A percentile compares a stretch with the other conserved stretches of the same genome.
These are phyloP conservation scores for Saccharata proteae DNA, from an alignment of 2,329 filamentous ascomycete species.

Conservation along the genomic window DNA sequence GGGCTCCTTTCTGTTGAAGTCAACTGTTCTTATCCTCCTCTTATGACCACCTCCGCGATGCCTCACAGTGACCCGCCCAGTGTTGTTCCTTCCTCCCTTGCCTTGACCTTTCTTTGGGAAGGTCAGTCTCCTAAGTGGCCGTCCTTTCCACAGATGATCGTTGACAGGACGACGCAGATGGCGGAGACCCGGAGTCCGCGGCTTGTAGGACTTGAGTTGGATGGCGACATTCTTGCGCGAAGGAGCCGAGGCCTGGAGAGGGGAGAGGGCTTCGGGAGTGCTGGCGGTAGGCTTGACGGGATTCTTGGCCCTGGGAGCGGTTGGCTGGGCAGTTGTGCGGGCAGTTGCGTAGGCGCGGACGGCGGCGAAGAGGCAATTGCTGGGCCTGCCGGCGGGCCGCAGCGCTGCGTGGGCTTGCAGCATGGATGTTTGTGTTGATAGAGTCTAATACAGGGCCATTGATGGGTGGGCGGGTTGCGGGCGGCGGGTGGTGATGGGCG, in stretches of 20 bases:
- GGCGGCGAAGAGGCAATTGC: conserved; percentile 33
- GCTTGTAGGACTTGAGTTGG: conserved; percentile 74
- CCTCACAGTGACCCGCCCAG: conserved; percentile 72
- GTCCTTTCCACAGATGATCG: conserved; percentile 92
- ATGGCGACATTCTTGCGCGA: conserved; percentile 15
- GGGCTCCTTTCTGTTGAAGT: conserved; percentile 67
- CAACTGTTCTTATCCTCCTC: conserved; percentile 80
- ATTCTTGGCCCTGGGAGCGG: no score
- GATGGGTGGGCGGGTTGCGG: no score
- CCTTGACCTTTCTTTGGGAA: conserved; percentile 85
- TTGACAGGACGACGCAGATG: conserved; percentile 89
- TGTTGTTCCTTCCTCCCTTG: conserved; percentile 86
- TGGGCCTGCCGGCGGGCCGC: conserved; percentile 36
- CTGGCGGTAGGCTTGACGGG: neutral
- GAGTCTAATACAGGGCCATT: conserved; percentile 4
- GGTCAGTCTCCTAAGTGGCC: conserved; percentile 71
- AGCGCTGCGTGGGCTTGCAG: conserved; percentile 54
- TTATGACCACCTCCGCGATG: conserved; percentile 90
- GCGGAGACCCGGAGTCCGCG: conserved; percentile 80
- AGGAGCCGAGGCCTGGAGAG: conserved; percentile 1
- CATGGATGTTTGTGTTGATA: conserved; percentile 41
- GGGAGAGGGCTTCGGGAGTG: conserved; percentile 1
- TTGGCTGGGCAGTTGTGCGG: conserved; percentile 2
- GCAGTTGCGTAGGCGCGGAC: conserved; percentile 25
- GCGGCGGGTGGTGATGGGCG: no score